phyloP scores from a whole-genome alignment of 2,329 filamentous ascomycete genomes.

The Ophiocordyceps unilateralis region DNA sequence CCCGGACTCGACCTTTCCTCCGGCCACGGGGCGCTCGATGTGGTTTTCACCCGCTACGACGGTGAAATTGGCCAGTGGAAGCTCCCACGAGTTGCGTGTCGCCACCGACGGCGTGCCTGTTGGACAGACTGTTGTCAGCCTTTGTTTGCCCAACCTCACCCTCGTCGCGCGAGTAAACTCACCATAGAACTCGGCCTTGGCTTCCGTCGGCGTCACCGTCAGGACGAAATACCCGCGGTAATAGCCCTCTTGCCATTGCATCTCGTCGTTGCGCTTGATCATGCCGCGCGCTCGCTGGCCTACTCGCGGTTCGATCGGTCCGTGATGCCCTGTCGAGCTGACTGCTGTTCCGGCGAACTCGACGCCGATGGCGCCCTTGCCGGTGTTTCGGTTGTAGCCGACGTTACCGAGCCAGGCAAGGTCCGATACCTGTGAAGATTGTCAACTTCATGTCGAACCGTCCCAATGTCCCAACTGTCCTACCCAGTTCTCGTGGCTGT shows the following conservation, averaged over 20 bases:
- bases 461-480: slow-evolving; percentile 4
- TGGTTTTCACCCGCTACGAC: slow-evolving; percentile 44
- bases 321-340: slow-evolving; percentile 38
- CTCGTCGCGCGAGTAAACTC: slow-evolving; percentile 7
- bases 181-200: slow-evolving; percentile 50
- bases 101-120: slow-evolving; percentile 33
- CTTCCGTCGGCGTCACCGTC: slow-evolving; percentile 34
- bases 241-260: slow-evolving; percentile 59
- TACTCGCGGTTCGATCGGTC: slow-evolving; percentile 33
- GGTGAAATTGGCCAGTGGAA: slow-evolving; percentile 53
- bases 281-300: slow-evolving; percentile 29
- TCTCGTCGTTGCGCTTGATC: slow-evolving; percentile 36
- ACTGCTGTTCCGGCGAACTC: slow-evolving; percentile 54
- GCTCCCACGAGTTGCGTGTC: slow-evolving; percentile 43
- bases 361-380: slow-evolving; percentile 38
- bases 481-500: slow-evolving; percentile 51
- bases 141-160: neutral
- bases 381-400: slow-evolving; percentile 33
- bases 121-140: neutral
- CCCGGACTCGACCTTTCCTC: slow-evolving; percentile 32
- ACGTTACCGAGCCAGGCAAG: slow-evolving; percentile 38
- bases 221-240: slow-evolving; percentile 60
- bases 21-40: slow-evolving; percentile 25
- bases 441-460: neutral
- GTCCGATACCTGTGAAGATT: slow-evolving; percentile 17